Evolutionary conservation across 192 early-diverging fungal genomes (phyloP).

Genomic region (Umbelopsis ramanniana): DNA sequence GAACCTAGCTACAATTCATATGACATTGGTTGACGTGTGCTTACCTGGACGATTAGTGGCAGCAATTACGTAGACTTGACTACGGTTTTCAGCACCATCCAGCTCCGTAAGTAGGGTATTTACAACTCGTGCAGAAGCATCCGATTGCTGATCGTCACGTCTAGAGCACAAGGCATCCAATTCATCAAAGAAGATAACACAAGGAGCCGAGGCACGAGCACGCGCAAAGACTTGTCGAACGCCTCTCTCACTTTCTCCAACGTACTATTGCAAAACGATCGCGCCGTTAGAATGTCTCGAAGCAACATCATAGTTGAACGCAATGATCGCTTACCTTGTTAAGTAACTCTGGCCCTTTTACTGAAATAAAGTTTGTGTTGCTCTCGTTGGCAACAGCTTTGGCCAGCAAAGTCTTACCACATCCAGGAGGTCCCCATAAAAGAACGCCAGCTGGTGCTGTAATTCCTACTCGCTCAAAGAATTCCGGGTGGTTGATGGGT

Average conservation of each 20-base stretch:
- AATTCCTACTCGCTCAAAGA: constrained; percentile 90
- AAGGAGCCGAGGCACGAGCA: constrained; percentile 90
- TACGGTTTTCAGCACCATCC: constrained; percentile 91
- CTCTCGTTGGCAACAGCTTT: constrained; percentile 98
- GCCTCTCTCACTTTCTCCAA: constrained; percentile 97
- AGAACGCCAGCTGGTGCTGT: constrained; percentile 90
- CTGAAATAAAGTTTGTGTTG: constrained; percentile 97
- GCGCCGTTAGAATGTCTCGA: neutral
- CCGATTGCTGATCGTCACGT: constrained; percentile 88
- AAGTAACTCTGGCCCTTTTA: constrained; percentile 96
- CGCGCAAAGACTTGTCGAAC: constrained; percentile 95
- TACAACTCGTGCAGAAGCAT: constrained; percentile 91
- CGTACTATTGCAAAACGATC: constrained; percentile 62
- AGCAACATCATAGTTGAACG: constrained; percentile 5
- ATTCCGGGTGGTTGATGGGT: constrained; percentile 89
- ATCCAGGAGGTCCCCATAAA: constrained; percentile 97
- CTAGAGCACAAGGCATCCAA: constrained; percentile 92
- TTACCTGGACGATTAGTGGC: constrained; percentile 92
- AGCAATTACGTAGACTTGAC: constrained; percentile 93
- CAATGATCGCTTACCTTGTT: constrained; percentile 72
- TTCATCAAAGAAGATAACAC: constrained; percentile 98
- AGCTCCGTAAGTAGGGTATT: constrained; percentile 97
- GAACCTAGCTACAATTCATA: too few species aligned
- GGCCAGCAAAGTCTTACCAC: constrained; percentile 96
- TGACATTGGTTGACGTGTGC: neutral